Base-by-base conservation (phyloP, 2,329 filamentous ascomycete species). In the Albophoma yamanashiensis region DNA sequence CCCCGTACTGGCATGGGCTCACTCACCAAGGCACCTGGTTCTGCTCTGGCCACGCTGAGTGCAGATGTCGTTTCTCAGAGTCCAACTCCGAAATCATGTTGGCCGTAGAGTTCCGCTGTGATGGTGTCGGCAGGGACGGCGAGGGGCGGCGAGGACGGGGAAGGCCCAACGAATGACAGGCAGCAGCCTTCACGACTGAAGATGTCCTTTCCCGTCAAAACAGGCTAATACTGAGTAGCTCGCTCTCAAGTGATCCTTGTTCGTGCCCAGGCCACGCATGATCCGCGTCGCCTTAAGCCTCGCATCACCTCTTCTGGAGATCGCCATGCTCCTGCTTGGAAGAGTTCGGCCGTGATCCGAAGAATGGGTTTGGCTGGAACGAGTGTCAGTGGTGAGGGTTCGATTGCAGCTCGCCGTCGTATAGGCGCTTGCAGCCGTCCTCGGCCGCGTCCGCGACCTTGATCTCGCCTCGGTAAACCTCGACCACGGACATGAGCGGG, bases 401-500 rank as follows among this genome's bases (percentile, higher is more conserved):
- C 20, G 70, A 62, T 63, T 74, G 72, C 62, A 69, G 68, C 64
- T 81, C 78, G 58, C 75, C 76, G 38, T 76, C 75, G 36, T 74
- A 72, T 4, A 77, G 66, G 15, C 71, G 70, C 20, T 67, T 68
- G 20, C 69, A 63, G 43, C 76, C 73, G 53, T 80, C 77, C 52
- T 72, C 71, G 2, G 77, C 71, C 36, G 75, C 76, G 22, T 71
- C 71, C 9, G 78, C 73, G 43, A 79, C 74, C 43, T 73, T 70
- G 45, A 75, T 72, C 67, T 79, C 77, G 63, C 82, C 81, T 63
- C 82, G 70, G 55, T 80, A 71, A 58, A 88, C 84, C 68, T 88
- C 85, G 36, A 87, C 68, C 2, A 79, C 78, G 2, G 80, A 83
- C 3, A 88, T 76, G 20, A 87, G 66, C 1, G 85, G 84, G 65